phyloP scores from a whole-genome alignment of 148 eudicot genomes.

The Rhododendron molle region DNA sequence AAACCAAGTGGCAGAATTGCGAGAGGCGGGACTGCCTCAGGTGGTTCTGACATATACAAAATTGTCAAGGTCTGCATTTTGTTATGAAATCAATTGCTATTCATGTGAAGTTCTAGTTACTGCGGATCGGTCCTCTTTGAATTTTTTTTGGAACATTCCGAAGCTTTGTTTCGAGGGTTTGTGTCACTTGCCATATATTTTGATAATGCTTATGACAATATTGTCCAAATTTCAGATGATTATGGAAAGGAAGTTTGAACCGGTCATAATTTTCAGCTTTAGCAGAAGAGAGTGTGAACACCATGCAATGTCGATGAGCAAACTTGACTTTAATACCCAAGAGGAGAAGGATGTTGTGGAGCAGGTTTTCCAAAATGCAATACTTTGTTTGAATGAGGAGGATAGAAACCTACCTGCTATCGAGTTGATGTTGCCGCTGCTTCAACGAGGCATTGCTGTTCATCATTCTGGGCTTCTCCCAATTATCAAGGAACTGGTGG shows the following conservation, averaged over 20 bases:
- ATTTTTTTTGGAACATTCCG: neutral
- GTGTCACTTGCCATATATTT: neutral
- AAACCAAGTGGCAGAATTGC: slow-evolving; percentile 82
- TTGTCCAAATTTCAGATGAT: slow-evolving; percentile 60
- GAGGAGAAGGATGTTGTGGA: slow-evolving; percentile 91
- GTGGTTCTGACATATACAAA: slow-evolving; percentile 92
- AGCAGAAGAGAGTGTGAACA: slow-evolving; percentile 99
- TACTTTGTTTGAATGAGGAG: slow-evolving; percentile 87
- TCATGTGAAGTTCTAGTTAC: neutral
- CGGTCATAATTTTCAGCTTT: slow-evolving; percentile 94
- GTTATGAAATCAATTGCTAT: neutral
- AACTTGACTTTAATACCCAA: slow-evolving; percentile 84
- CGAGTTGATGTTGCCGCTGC: slow-evolving; percentile 91
- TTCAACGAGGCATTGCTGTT: slow-evolving; percentile 96
- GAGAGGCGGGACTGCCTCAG: slow-evolving; percentile 64
- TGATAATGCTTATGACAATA: slow-evolving; percentile 5
- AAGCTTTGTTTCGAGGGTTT: neutral
- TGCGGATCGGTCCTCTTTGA: neutral
- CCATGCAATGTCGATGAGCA: slow-evolving; percentile 98
- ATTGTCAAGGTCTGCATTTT: slow-evolving; percentile 69
- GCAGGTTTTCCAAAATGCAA: slow-evolving; percentile 77
- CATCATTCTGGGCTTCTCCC: slow-evolving; percentile 99
- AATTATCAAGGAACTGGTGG: slow-evolving; percentile 89
- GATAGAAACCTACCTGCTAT: slow-evolving; percentile 90
- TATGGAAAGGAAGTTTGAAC: slow-evolving; percentile 98